Evolutionary conservation across 2,329 filamentous ascomycete genomes (phyloP), one percentile per base, ranked within the genome.

Genomic region (Penicillium sp.): DNA sequence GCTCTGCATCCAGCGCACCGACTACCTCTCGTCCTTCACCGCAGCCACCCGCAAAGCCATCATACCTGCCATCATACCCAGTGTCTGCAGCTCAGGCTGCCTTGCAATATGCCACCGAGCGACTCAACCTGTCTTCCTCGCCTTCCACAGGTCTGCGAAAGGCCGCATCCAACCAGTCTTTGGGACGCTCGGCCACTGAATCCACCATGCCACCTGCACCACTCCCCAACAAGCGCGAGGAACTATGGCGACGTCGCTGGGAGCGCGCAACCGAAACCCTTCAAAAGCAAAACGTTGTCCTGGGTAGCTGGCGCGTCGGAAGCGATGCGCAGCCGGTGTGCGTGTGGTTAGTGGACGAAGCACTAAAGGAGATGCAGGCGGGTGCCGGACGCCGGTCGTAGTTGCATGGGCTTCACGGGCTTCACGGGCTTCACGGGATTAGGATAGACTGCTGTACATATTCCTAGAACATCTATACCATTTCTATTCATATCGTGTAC

Each of bases 201-300:
- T 42, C 54, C 2, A 50, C 52, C 1, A 50, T 50, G 13, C 64
- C 64, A 8, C 66, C 65, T 11, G 58, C 65, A 2, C 64, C 73
- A 0, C 61, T 74, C 2, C 69, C 71, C 4, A 78, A 73, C 46
- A 79, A 76, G 50, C 75, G 76, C 8, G 73, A 79, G 50, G 77
- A 79, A 49, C 61, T 78, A 8, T 79, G 77, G 77, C 67, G 68
- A 38, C 70, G 76, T 24, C 70, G 77, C 28, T 79, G 76, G 77
- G 71, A 69, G 38, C 66, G 74, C 4, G 74, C 77, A 0, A 71
- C 71, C 25, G 70, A 74, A 4, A 69, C 76, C 14, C 66, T 79
- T 31, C 64, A 69, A 2, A 59, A 70, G 5, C 64, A 72, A 16
- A 74, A 72, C 1, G 74, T 79, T 18, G 65, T 76, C 9, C 57